Base-by-base conservation (phyloP, 345 rosid species). In the Viola odorata region DNA sequence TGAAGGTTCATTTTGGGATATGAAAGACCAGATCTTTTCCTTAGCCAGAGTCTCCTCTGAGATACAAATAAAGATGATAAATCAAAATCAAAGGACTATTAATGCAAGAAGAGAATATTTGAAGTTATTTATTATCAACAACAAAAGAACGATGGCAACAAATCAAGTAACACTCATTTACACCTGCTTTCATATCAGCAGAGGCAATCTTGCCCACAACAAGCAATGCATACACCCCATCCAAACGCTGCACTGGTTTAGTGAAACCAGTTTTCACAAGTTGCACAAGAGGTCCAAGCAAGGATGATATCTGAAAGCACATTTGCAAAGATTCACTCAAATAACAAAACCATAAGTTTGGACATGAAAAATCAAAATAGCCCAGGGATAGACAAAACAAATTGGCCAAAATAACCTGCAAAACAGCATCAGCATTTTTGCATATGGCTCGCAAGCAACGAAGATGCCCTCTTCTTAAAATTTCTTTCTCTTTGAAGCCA, bases 401-500 rank as follows among this genome's bases (percentile, higher is more conserved):
- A 41, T 17, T 39, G 15, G 36, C 50, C 16, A 36, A 23, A 61
- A 37, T 67, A 62, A 87, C 99, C 91, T 77, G 87, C 10, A 80
- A 72, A 64, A 84, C 73, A 61, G 80, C 75, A 74, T 94, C 96
- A 54, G 80, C 47, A 63, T 86, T 90, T 78, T 71, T 76, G 85
- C 88, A 79, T 63, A 90, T 77, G 61, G 72, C 77, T 53, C 73
- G 77, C 47, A 94, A 61, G 66, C 86, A 84, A 52, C 94, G 96
- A 69, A 94, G 91, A 82, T 94, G 91, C 36, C 89, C 96, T 80
- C 97, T 81, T 81, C 95, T 80, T 69, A 94, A 76, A 65, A 71
- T 70, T 60, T 94, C 99, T 75, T 90, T 94, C 84, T 94, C 99
- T 75, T 94, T 90, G 50, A 94, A 82, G 74, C 99, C 99, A 53